Percentiles rank a stretch among this genome's conserved stretches.
phyloP scores from a whole-genome alignment of 441 rosid genomes.

The Raphanus hybrid region DNA sequence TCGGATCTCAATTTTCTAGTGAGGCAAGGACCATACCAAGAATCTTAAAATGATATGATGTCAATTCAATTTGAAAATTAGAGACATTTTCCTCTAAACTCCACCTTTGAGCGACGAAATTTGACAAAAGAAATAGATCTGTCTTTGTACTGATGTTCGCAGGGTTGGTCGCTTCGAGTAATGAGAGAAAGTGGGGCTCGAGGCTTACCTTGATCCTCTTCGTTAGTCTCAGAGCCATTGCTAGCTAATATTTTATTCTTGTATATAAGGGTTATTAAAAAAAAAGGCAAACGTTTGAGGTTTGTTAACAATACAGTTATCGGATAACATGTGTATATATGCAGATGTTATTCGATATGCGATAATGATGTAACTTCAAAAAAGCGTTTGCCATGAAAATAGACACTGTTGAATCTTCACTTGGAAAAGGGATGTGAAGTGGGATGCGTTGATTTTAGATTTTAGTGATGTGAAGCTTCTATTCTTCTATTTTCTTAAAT shows the following conservation, averaged over 20 bases:
- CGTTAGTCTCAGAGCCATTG: conserved; percentile 27
- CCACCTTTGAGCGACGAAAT: too few relatives aligned
- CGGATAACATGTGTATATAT: not conserved
- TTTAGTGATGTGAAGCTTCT: conserved; percentile 14
- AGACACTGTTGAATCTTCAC: conserved; percentile 34
- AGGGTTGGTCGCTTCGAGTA: conserved; percentile 25
- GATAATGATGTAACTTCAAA: not conserved
- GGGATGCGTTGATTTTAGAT: conserved; percentile 18
- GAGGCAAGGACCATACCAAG: not conserved
- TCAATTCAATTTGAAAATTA: too few relatives aligned
- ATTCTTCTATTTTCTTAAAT: not conserved
- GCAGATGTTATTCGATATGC: not conserved
- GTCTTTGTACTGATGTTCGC: conserved; percentile 23
- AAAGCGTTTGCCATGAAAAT: conserved; percentile 29
- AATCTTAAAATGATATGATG: not conserved
- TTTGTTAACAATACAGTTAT: too few relatives aligned
- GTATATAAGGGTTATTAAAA: not conserved
- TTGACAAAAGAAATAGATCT: not conserved
- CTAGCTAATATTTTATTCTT: not conserved
- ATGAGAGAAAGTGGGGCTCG: conserved; percentile 25
- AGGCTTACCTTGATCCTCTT: conserved; percentile 36
- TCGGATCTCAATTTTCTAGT: conserved; percentile 51
- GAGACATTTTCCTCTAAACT: too few relatives aligned
- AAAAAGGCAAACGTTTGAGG: too few relatives aligned
- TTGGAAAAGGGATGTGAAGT: conserved; percentile 13